Conservation (phyloP, 2,329 filamentous ascomycete species). For the Diplocarpon mali region DNA sequence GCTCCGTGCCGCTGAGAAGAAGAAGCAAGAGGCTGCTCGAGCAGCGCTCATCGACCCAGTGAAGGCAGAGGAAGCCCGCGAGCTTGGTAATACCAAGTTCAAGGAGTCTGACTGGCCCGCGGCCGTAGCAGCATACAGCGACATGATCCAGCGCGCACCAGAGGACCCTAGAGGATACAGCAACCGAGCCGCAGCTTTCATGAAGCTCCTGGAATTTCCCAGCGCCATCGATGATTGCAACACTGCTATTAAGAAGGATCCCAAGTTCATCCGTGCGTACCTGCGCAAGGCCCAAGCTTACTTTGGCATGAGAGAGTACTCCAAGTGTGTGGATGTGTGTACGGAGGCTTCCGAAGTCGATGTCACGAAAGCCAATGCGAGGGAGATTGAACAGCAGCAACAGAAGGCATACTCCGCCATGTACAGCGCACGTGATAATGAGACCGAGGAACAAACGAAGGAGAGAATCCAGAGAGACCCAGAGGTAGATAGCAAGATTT, state of each 20-base stretch:
- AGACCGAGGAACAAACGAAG: slow-evolving; percentile 91
- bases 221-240: slow-evolving; percentile 89
- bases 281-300: slow-evolving; percentile 93
- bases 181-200: slow-evolving; percentile 92
- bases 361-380: slow-evolving; percentile 62
- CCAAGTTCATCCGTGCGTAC: slow-evolving; percentile 89
- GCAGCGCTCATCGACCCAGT: slow-evolving; percentile 77
- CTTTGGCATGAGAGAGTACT: slow-evolving; percentile 97
- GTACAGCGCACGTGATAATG: slow-evolving; percentile 82
- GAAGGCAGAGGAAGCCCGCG: slow-evolving; percentile 90
- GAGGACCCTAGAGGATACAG: slow-evolving; percentile 90
- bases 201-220: slow-evolving; percentile 94
- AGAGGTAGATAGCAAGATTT: slow-evolving; percentile 46
- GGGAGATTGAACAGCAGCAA: slow-evolving; percentile 89
- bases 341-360: slow-evolving; percentile 71
- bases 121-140: slow-evolving; percentile 84
- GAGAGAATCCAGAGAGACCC: slow-evolving; percentile 84
- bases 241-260: slow-evolving; percentile 78
- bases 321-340: slow-evolving; percentile 83
- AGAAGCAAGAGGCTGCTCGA: slow-evolving; percentile 65
- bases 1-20: slow-evolving; percentile 81
- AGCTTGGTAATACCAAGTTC: slow-evolving; percentile 93
- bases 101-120: slow-evolving; percentile 93
- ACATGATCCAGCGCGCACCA: slow-evolving; percentile 94
- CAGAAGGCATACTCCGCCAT: slow-evolving; percentile 87